These are phyloP conservation scores for Tylopilus sp. DNA, from an alignment of 768 basidiomycete genomes.

Conservation along the genomic window DNA sequence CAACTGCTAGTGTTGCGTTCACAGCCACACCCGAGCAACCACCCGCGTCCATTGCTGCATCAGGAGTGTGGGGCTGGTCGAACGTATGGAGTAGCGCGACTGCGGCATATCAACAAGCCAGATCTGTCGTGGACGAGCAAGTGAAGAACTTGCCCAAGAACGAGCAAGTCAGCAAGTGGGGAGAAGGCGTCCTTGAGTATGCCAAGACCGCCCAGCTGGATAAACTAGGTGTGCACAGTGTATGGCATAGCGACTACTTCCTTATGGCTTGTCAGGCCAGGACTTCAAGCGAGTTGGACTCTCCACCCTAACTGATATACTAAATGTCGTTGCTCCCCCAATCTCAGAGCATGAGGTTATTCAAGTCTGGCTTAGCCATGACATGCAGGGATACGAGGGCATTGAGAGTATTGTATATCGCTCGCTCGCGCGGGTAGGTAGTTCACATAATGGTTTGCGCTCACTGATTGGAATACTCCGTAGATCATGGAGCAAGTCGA, in stretches of 20 bases:
- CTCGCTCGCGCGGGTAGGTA: constrained; percentile 70
- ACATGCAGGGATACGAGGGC: constrained; percentile 96
- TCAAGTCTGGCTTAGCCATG: constrained; percentile 92
- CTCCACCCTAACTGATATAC: constrained; percentile 84
- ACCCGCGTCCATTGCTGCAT: constrained; percentile 4
- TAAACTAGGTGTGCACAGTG: constrained; percentile 67
- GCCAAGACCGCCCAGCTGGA: constrained; percentile 89
- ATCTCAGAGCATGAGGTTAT: constrained; percentile 99
- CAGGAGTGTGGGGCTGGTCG: constrained; percentile 75
- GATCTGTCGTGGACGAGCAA: constrained; percentile 86
- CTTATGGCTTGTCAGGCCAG: constrained; percentile 53
- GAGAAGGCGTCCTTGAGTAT: constrained; percentile 80
- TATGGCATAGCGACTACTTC: background rate
- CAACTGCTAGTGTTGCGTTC: constrained; percentile 26
- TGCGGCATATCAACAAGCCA: constrained; percentile 83
- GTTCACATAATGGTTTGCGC: background rate
- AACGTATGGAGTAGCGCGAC: constrained; percentile 88
- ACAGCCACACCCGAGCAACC: constrained; percentile 19
- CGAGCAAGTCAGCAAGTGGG: constrained; percentile 86
- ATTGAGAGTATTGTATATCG: constrained; percentile 92
- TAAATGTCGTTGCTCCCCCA: constrained; percentile 96
- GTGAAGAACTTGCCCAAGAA: constrained; percentile 85
- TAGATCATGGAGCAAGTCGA: constrained; percentile 94
- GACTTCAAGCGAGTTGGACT: constrained; percentile 87
- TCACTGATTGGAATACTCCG: constrained; percentile 2